Evolutionary conservation across 768 basidiomycete species (phyloP).

Genomic region (Strobilomyces confusus): DNA sequence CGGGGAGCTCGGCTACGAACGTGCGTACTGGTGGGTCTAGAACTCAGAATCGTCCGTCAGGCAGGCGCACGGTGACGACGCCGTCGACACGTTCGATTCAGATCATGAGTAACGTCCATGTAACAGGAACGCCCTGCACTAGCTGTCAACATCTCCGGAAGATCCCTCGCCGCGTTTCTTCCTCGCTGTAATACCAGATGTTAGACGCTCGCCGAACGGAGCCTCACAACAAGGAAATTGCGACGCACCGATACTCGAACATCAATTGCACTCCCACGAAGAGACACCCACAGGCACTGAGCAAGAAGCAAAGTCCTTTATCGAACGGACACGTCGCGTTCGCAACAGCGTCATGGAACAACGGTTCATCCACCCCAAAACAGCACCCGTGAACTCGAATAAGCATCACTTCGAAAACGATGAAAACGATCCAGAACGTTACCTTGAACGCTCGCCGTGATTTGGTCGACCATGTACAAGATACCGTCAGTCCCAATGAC

Average conservation of each 20-base stretch:
- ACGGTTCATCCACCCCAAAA: background rate
- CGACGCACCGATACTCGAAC: conserved; percentile 88
- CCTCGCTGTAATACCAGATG: conserved; percentile 47
- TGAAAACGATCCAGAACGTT: conserved; percentile 2
- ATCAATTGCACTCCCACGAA: conserved; percentile 87
- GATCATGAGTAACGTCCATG: background rate
- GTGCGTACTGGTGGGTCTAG: background rate
- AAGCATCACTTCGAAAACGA: background rate
- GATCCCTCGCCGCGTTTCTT: conserved; percentile 66
- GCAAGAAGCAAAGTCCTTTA: conserved; percentile 64
- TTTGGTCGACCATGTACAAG: conserved; percentile 54
- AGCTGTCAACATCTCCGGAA: conserved; percentile 41
- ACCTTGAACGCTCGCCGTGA: conserved; percentile 71
- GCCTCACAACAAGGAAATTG: background rate
- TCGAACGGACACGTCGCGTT: background rate
- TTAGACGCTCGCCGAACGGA: background rate
- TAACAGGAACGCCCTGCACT: background rate
- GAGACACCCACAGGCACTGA: conserved; percentile 54
- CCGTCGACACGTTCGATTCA: background rate
- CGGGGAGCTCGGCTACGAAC: background rate
- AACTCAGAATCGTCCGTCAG: background rate
- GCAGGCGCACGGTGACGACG: too few species aligned
- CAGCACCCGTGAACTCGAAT: background rate
- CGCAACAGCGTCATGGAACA: background rate
- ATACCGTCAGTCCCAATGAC: conserved; percentile 85